Conservation (phyloP, 2,329 filamentous ascomycete genomes). For the Botrytis galanthina region DNA sequence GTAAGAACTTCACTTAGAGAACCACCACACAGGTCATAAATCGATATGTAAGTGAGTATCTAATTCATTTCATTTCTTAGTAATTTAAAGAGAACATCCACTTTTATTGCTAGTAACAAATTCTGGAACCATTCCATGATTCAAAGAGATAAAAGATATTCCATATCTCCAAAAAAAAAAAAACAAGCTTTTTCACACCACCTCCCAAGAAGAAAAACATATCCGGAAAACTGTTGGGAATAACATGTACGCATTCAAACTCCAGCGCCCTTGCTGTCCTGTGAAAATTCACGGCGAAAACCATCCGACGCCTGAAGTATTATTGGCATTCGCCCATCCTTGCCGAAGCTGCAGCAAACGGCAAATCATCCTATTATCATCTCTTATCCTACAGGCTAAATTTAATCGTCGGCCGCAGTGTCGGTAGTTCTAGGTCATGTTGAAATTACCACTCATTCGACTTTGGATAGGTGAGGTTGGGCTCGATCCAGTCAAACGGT, state of each 20-base stretch:
- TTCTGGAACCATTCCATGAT: slow-evolving; percentile 8
- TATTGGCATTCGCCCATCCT: slow-evolving; percentile 35
- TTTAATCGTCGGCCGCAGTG: slow-evolving; percentile 23
- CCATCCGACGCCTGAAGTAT: slow-evolving; percentile 35
- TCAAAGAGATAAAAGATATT: slow-evolving; percentile 10
- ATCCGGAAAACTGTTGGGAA: slow-evolving; percentile 8
- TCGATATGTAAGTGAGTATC: not conserved
- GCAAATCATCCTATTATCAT: slow-evolving; percentile 27
- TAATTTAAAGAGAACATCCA: not conserved
- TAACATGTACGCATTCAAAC: slow-evolving; percentile 21
- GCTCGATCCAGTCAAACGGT: slow-evolving; percentile 48
- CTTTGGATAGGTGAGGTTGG: slow-evolving; percentile 45
- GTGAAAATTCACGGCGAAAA: slow-evolving; percentile 33
- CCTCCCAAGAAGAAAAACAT: slow-evolving; percentile 19
- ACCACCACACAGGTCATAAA: not conserved
- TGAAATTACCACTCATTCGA: slow-evolving; percentile 41
- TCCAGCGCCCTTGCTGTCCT: slow-evolving; percentile 34
- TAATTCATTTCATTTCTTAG: not conserved
- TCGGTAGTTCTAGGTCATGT: slow-evolving; percentile 20
- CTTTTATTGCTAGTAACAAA: slow-evolving; percentile 9
- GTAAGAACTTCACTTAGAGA: not conserved
- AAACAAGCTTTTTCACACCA: slow-evolving; percentile 21
- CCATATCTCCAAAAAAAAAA: slow-evolving; percentile 8
- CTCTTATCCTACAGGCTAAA: slow-evolving; percentile 37
- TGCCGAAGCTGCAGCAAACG: slow-evolving; percentile 33